phyloP scores from a whole-genome alignment of 306 rosid genomes.

The Malus sylvestris region DNA sequence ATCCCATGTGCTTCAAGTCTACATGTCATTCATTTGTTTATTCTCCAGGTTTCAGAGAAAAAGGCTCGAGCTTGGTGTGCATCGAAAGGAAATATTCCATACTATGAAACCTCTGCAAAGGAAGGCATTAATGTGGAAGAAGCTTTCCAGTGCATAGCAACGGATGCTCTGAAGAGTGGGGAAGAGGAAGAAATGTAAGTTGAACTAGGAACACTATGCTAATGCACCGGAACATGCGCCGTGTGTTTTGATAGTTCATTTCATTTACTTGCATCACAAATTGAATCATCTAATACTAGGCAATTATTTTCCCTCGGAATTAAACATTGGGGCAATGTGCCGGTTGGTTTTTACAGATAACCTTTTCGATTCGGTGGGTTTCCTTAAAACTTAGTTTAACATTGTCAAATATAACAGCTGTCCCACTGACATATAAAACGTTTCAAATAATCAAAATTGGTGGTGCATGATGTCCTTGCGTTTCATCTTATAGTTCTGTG shows the following conservation, averaged over 20 bases:
- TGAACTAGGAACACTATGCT: background rate
- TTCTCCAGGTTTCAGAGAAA: conserved; percentile 79
- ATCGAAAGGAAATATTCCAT: conserved; percentile 93
- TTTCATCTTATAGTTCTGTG: background rate
- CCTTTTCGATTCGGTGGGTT: background rate
- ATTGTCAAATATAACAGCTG: background rate
- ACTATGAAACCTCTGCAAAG: conserved; percentile 98
- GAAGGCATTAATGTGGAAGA: conserved; percentile 97
- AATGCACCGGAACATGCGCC: background rate
- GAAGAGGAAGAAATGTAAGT: conserved; percentile 99
- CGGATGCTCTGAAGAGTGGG: conserved; percentile 89
- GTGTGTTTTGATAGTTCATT: background rate
- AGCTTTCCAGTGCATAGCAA: conserved; percentile 95
- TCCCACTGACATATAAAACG: background rate
- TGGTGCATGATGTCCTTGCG: background rate
- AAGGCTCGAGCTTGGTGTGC: conserved; percentile 99
- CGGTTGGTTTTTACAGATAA: background rate
- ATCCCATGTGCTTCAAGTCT: background rate
- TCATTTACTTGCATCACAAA: background rate
- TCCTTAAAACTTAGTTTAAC: background rate
- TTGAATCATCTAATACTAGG: background rate
- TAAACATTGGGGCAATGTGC: background rate
- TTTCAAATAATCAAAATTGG: background rate
- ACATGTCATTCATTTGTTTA: background rate
- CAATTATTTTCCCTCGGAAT: background rate